phyloP scores from a whole-genome alignment of 768 basidiomycete genomes.

The Lactifluus rugatus region DNA sequence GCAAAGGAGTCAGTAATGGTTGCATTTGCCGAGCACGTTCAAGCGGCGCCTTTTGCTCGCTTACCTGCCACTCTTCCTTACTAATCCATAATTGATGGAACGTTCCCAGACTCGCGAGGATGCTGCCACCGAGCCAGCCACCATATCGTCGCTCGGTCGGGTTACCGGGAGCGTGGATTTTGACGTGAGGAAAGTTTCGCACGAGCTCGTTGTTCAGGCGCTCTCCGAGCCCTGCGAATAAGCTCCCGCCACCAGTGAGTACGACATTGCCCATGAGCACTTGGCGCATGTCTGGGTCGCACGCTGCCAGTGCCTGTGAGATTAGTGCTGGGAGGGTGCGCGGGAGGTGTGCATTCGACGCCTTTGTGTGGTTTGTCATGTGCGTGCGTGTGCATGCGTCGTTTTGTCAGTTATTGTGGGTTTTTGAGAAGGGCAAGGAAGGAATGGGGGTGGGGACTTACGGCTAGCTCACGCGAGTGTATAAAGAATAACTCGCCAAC shows the following conservation, averaged over 20 bases:
- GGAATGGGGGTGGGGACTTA: slow-evolving; percentile 12
- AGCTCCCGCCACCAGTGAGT: slow-evolving; percentile 87
- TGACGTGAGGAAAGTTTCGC: slow-evolving; percentile 72
- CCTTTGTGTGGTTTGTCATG: slow-evolving; percentile 21
- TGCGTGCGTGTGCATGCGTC: not conserved
- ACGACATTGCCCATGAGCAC: slow-evolving; percentile 90
- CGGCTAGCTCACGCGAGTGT: slow-evolving; percentile 38
- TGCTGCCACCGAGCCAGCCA: slow-evolving; percentile 93
- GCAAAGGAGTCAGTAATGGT: not conserved
- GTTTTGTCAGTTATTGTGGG: not conserved
- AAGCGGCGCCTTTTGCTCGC: slow-evolving; percentile 20
- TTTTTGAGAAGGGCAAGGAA: too few relatives aligned
- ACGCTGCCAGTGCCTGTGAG: slow-evolving; percentile 65
- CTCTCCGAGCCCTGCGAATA: slow-evolving; percentile 79
- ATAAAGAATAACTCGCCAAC: slow-evolving; percentile 88
- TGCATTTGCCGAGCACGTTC: not conserved
- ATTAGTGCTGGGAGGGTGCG: slow-evolving; percentile 72
- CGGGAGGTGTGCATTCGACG: slow-evolving; percentile 56
- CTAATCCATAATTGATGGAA: slow-evolving; percentile 98
- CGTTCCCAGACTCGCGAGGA: slow-evolving; percentile 88
- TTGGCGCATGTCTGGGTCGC: slow-evolving; percentile 87
- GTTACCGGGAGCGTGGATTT: slow-evolving; percentile 89
- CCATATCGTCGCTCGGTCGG: slow-evolving; percentile 84
- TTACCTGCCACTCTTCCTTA: slow-evolving; percentile 84
- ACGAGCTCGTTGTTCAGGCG: slow-evolving; percentile 69